Conservation (phyloP, 257 asterid genomes). For the Lycium barbarum region DNA sequence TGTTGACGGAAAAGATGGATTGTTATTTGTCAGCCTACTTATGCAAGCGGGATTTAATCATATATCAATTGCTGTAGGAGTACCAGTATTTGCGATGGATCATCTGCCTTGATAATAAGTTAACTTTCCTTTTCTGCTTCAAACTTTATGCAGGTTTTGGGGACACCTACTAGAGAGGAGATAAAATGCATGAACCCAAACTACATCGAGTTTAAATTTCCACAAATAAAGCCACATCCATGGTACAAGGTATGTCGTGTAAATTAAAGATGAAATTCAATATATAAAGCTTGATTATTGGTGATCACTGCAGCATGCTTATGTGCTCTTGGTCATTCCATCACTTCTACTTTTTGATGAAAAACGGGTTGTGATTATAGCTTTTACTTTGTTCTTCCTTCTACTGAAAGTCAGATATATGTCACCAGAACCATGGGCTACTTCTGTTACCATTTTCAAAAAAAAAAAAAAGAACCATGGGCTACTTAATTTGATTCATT, state of each 20-base stretch:
- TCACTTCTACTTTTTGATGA: neutral
- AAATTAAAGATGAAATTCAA: neutral
- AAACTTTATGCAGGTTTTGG: conserved; percentile 74
- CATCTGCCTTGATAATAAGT: neutral
- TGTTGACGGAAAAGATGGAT: conserved; percentile 12
- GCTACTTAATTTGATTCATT: neutral
- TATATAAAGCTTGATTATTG: neutral
- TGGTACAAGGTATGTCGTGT: conserved; percentile 83
- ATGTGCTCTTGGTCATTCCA: conserved; percentile 14
- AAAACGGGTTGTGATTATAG: conserved; percentile 8
- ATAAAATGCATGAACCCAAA: conserved; percentile 97
- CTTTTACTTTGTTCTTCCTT: neutral
- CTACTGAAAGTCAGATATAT: neutral
- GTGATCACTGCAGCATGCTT: neutral
- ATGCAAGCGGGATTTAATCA: neutral
- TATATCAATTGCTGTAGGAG: neutral
- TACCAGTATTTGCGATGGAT: neutral
- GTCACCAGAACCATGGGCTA: neutral
- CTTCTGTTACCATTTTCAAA: neutral
- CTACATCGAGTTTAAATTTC: conserved; percentile 90
- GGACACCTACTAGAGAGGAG: conserved; percentile 98
- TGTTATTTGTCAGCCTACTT: conserved; percentile 15
- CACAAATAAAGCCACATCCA: conserved; percentile 97
- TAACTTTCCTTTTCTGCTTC: conserved; percentile 28
- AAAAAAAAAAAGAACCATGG: no score